phyloP scores from a whole-genome alignment of 352 stramenopile species.

The Globisporangium middletonii region DNA sequence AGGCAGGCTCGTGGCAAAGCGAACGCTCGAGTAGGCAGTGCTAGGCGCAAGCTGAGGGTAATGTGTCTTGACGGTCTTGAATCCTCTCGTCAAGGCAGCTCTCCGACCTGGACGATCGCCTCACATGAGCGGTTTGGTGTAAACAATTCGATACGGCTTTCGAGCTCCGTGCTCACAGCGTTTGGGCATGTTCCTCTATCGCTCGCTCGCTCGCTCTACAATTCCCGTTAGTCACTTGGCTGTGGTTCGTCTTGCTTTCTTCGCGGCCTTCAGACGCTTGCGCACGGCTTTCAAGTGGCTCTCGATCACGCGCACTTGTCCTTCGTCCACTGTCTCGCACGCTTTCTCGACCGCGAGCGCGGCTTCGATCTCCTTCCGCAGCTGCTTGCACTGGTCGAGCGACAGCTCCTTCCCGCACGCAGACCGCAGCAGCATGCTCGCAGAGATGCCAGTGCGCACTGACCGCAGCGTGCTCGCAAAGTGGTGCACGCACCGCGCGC shows the following conservation, averaged over 20 bases:
- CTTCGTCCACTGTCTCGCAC: slow-evolving; percentile 25
- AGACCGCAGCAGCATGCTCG: slow-evolving; percentile 27
- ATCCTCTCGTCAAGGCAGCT: too few species aligned
- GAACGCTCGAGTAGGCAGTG: too few species aligned
- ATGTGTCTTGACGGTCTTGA: too few species aligned
- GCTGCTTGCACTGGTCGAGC: slow-evolving; percentile 33
- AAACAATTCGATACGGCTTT: too few species aligned
- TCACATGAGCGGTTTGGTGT: too few species aligned
- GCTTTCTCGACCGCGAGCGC: slow-evolving; percentile 31
- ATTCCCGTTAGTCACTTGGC: background rate
- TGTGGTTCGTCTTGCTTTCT: slow-evolving; percentile 4
- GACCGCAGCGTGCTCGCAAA: slow-evolving; percentile 54
- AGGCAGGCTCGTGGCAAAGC: too few species aligned
- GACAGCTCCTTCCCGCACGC: slow-evolving; percentile 39
- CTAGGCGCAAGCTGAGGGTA: too few species aligned
- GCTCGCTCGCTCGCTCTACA: background rate
- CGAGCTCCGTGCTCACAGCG: too few species aligned
- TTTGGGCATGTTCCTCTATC: too few species aligned
- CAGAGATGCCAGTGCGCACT: slow-evolving; percentile 41
- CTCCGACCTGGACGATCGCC: too few species aligned
- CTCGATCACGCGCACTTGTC: slow-evolving; percentile 42
- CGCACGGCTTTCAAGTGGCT: slow-evolving; percentile 41
- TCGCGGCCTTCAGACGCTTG: slow-evolving; percentile 14
- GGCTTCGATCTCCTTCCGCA: slow-evolving; percentile 42
- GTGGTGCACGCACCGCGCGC: slow-evolving; percentile 58